These are phyloP conservation scores for Emiliania huxleyi DNA, from an alignment of 78 protist species.

Conservation along the genomic window DNA sequence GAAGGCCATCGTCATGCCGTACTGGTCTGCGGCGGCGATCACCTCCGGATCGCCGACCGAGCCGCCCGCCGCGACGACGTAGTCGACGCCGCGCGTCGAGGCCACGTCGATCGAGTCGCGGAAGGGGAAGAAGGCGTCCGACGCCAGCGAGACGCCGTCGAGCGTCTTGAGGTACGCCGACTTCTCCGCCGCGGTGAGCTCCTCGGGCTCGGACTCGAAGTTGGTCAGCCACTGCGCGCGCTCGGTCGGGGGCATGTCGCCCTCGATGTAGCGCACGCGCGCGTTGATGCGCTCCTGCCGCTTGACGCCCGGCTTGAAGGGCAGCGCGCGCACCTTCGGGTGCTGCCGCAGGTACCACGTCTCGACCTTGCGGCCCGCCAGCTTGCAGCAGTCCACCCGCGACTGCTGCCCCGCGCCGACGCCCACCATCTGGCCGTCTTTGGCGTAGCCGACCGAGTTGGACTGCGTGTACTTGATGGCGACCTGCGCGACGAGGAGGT, in stretches of 20 bases:
- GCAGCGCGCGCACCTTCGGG: constrained; percentile 69
- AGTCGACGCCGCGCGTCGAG: neutral
- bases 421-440: constrained; percentile 75
- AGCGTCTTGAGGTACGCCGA: neutral
- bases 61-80: constrained; percentile 61
- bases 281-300: constrained; percentile 64
- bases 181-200: constrained; percentile 20
- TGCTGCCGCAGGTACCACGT: constrained; percentile 69
- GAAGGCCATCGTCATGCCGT: constrained; percentile 62
- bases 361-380: constrained; percentile 76
- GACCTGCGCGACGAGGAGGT: constrained; percentile 55
- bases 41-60: constrained; percentile 56
- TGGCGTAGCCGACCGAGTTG: constrained; percentile 68
- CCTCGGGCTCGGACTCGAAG: constrained; percentile 51
- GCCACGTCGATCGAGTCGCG: constrained; percentile 65
- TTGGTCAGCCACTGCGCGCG: neutral
- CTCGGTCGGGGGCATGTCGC: constrained; percentile 44
- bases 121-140: constrained; percentile 86
- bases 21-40: constrained; percentile 61
- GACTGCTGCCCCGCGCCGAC: constrained; percentile 85
- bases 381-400: constrained; percentile 78
- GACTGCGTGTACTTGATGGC: constrained; percentile 73
- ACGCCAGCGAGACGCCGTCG: constrained; percentile 37
- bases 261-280: constrained; percentile 51
- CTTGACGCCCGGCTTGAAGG: constrained; percentile 58